Percentiles rank a stretch among this genome's conserved stretches.
phyloP scores from a whole-genome alignment of 805 yeast species.

The Metschnikowia henanensis region DNA sequence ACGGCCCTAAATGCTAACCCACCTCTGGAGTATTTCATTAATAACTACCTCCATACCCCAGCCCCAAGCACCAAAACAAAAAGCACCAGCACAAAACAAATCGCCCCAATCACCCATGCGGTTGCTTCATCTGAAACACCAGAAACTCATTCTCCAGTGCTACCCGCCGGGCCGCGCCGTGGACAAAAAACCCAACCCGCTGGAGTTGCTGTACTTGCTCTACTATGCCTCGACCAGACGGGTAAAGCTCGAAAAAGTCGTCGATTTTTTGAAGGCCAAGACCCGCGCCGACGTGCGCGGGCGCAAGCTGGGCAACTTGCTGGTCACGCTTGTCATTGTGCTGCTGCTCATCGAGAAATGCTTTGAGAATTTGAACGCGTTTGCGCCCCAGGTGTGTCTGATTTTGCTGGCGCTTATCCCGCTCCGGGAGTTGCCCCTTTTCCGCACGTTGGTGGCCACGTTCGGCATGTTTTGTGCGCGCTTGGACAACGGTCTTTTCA shows the following conservation, averaged over 20 bases:
- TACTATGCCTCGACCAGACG: constrained; percentile 91
- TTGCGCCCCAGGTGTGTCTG: constrained; percentile 66
- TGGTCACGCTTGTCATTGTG: constrained; percentile 75
- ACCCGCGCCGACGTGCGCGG: constrained; percentile 60
- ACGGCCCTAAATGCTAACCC: no score
- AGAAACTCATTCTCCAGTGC: constrained; percentile 84
- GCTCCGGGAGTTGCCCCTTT: constrained; percentile 60
- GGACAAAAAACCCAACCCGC: constrained; percentile 90
- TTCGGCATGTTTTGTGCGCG: constrained; percentile 42
- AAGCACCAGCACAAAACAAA: no score
- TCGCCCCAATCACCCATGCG: constrained; percentile 20
- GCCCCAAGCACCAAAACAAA: not conserved
- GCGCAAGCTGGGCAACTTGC: constrained; percentile 72
- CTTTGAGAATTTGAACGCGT: constrained; percentile 78
- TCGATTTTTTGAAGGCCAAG: constrained; percentile 61
- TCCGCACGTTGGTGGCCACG: constrained; percentile 51
- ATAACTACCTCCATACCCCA: no score
- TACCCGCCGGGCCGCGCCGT: constrained; percentile 86
- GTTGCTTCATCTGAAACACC: constrained; percentile 77
- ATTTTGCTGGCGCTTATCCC: constrained; percentile 54
- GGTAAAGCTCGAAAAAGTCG: constrained; percentile 85
- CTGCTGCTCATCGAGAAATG: constrained; percentile 72
- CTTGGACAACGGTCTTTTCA: constrained; percentile 57
- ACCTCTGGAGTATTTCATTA: no score
- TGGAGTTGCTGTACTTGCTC: constrained; percentile 83